phyloP scores from a whole-genome alignment of 768 basidiomycete genomes.

The Leccinellum albellum region DNA sequence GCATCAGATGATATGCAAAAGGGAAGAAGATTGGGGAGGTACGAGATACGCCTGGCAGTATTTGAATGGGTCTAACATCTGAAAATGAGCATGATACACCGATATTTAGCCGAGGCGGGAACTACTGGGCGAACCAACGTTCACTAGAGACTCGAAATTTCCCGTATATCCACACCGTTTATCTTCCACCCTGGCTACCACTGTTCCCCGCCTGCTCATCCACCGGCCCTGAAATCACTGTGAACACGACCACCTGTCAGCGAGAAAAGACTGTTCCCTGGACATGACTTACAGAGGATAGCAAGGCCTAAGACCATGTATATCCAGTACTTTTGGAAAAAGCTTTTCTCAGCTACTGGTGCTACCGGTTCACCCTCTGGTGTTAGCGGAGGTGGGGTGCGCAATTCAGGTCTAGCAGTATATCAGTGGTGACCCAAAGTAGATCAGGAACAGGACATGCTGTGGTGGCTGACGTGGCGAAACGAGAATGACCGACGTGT shows the following conservation, averaged over 20 bases:
- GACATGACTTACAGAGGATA: slow-evolving; percentile 49
- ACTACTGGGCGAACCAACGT: background rate
- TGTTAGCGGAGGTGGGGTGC: slow-evolving; percentile 62
- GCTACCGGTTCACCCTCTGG: slow-evolving; percentile 60
- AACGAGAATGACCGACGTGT: slow-evolving; percentile 55
- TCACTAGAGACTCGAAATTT: background rate
- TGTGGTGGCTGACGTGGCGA: slow-evolving; percentile 50
- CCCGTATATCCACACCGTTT: background rate
- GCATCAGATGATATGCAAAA: slow-evolving; percentile 19
- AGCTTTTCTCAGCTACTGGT: slow-evolving; percentile 66
- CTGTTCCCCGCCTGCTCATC: slow-evolving; percentile 24
- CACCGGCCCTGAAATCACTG: slow-evolving; percentile 27
- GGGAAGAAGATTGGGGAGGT: background rate
- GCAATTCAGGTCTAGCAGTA: slow-evolving; percentile 57
- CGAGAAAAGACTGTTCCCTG: background rate
- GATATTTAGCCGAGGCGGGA: slow-evolving; percentile 15
- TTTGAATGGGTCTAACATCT: slow-evolving; percentile 3
- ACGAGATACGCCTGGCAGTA: background rate
- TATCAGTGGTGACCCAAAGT: slow-evolving; percentile 1
- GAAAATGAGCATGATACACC: slow-evolving; percentile 14
- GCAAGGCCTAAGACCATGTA: slow-evolving; percentile 62
- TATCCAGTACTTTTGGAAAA: slow-evolving; percentile 90
- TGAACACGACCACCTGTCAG: background rate
- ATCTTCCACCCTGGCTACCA: slow-evolving; percentile 25
- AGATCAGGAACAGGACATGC: slow-evolving; percentile 36